Conservation (phyloP, 306 rosid genomes). For the Hippophae rhamnoides region DNA sequence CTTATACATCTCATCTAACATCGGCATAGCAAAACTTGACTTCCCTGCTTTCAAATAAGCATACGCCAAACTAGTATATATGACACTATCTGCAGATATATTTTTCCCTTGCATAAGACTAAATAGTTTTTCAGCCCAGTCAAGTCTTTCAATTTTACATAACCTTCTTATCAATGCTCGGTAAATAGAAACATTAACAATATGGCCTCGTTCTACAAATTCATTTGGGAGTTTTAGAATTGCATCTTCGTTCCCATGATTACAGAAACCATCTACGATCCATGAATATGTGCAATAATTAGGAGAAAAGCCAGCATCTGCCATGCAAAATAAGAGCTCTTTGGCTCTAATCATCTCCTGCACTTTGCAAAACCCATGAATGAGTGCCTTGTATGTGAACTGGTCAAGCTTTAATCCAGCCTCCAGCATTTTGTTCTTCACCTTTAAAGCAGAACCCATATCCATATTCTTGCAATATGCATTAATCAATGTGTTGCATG, state of each 20-base stretch:
- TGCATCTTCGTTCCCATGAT: conserved; percentile 44
- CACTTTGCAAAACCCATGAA: conserved; percentile 67
- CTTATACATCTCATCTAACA: conserved; percentile 57
- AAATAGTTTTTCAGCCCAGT: conserved; percentile 50
- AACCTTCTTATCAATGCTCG: conserved; percentile 74
- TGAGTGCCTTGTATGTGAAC: conserved; percentile 67
- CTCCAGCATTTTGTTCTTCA: conserved; percentile 66
- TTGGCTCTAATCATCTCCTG: conserved; percentile 50
- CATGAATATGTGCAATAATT: conserved; percentile 62
- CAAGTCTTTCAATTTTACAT: conserved; percentile 52
- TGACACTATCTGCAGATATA: conserved; percentile 52
- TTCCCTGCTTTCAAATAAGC: conserved; percentile 68
- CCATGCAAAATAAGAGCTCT: conserved; percentile 56
- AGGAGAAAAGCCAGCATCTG: conserved; percentile 55
- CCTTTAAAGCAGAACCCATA: conserved; percentile 63
- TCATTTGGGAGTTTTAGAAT: conserved; percentile 51
- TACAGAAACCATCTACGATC: conserved; percentile 64
- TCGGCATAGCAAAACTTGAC: conserved; percentile 25
- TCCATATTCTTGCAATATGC: conserved; percentile 80
- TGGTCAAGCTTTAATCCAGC: conserved; percentile 63
- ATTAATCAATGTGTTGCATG: conserved; percentile 85
- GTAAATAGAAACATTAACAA: conserved; percentile 55
- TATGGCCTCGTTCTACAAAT: conserved; percentile 43
- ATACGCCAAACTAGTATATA: conserved; percentile 59
- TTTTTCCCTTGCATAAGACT: conserved; percentile 45